phyloP scores from a whole-genome alignment of 352 stramenopile species.

The Pythium insidiosum region DNA sequence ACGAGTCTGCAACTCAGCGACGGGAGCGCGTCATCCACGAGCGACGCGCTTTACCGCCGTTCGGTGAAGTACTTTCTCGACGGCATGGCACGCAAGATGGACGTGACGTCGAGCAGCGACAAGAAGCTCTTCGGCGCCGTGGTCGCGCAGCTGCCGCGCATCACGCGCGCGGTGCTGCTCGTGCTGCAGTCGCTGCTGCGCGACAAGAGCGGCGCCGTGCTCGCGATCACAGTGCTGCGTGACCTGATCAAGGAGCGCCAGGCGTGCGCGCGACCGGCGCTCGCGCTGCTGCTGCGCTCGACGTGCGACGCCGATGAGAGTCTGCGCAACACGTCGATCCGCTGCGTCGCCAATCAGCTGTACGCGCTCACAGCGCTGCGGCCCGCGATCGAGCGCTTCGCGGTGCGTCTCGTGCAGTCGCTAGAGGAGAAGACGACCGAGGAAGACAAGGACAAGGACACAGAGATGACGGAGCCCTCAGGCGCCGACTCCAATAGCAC shows the following conservation, averaged over 20 bases:
- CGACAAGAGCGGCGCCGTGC: constrained; percentile 49
- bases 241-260: constrained; percentile 65
- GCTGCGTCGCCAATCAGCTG: constrained; percentile 73
- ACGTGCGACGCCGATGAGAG: constrained; percentile 58
- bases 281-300: constrained; percentile 62
- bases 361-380: constrained; percentile 51
- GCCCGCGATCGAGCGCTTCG: constrained; percentile 49
- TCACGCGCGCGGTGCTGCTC: constrained; percentile 51
- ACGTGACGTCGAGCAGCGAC: constrained; percentile 47
- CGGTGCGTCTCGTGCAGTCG: constrained; percentile 46
- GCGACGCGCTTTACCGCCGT: constrained; percentile 27
- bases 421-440: constrained; percentile 14
- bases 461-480: not conserved
- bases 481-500: constrained; percentile 1
- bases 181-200: constrained; percentile 39
- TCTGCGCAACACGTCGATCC: constrained; percentile 61
- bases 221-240: constrained; percentile 64
- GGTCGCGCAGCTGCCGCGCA: constrained; percentile 41
- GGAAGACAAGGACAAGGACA: constrained; percentile 20
- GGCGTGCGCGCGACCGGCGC: constrained; percentile 32
- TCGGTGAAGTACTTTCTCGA: constrained; percentile 47
- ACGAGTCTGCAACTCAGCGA: constrained; percentile 13
- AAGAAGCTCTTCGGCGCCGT: constrained; percentile 63
- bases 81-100: constrained; percentile 29
- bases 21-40: not conserved